Evolutionary conservation across 495 filamentous ascomycete genomes (phyloP).

Genomic region (Neurospora sp.): DNA sequence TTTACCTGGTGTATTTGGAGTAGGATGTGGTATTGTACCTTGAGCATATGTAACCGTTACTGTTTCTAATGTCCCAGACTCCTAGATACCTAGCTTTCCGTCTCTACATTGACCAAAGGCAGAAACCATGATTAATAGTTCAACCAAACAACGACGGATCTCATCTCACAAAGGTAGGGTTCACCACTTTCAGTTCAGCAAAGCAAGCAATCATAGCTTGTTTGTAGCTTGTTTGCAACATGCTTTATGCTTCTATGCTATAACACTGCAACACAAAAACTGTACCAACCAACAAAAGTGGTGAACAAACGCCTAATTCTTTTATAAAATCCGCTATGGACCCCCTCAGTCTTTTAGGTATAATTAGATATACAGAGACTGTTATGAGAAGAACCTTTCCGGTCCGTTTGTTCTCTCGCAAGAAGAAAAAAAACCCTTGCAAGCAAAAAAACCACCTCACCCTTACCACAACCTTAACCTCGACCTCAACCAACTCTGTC

Average conservation of each 20-base stretch:
- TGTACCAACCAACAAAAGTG: background rate
- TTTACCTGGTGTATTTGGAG: no score
- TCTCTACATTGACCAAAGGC: background rate
- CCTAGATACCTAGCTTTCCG: no score
- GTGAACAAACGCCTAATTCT: background rate
- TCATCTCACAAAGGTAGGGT: no score
- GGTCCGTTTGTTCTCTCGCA: background rate
- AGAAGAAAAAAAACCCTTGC: background rate
- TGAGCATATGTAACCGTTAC: no score
- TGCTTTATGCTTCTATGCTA: background rate
- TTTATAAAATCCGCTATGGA: background rate
- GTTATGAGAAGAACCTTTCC: background rate
- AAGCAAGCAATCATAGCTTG: background rate
- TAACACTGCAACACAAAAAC: background rate
- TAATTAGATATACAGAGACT: background rate
- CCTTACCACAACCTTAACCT: background rate
- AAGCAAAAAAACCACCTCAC: background rate
- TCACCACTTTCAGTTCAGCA: background rate
- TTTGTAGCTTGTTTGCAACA: background rate
- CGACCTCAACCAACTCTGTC: background rate
- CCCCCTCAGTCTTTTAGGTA: background rate
- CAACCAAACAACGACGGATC: background rate
- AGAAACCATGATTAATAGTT: background rate
- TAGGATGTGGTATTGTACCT: no score
- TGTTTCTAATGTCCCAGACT: no score